Evolutionary conservation across 148 eudicot genomes (phyloP), one percentile per base, ranked within the genome.

Genomic region (Gaultheria prostrata): DNA sequence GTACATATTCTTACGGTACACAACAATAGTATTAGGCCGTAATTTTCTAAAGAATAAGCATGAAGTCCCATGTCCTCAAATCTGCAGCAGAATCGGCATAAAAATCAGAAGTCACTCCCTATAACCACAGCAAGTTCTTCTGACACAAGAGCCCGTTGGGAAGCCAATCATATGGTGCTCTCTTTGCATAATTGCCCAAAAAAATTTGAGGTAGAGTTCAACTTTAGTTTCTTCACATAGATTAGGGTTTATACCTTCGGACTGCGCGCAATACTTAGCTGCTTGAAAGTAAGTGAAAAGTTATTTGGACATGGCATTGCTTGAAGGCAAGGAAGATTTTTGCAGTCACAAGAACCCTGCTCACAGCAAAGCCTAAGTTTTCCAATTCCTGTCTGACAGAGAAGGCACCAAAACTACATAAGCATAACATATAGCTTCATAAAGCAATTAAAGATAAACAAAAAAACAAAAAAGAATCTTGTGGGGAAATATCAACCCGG

Each of bases 321-420:
- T 82, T 84, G 83, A 76, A 96, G 94, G 76, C 85, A 85, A 48
- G 95, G 56, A 26, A 94, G 69, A 17, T 89, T 85, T 88, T 84
- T 90, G 89, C 99, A 97, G 80, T 91, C 91, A 88, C 99, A 97
- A 46, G 85, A 83, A 86, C 91, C 97, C 54, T 91, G 83, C 81
- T 88, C 86, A 72, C 85, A 78, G 86, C 99, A 97, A 54, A 80
- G 75, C 84, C 87, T 82, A 83, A 97, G 87, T 82, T 85, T 90
- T 85, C 83, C 85, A 75, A 88, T 85, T 65, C 89, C 92, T 85
- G 88, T 88, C 99, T 97, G 89, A 72, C 77, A 83, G 79, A 82
- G 53, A 81, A 30, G 33, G 84, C 63, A 76, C 72, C 20, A 50
- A 85, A 43, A 61, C 81, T 20, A 76, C 77, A 79, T 49, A 45